Evolutionary conservation across 1,284 basidiomycete species (phyloP), one percentile per base, ranked within the genome.

Genomic region (Inonotus hispidus): DNA sequence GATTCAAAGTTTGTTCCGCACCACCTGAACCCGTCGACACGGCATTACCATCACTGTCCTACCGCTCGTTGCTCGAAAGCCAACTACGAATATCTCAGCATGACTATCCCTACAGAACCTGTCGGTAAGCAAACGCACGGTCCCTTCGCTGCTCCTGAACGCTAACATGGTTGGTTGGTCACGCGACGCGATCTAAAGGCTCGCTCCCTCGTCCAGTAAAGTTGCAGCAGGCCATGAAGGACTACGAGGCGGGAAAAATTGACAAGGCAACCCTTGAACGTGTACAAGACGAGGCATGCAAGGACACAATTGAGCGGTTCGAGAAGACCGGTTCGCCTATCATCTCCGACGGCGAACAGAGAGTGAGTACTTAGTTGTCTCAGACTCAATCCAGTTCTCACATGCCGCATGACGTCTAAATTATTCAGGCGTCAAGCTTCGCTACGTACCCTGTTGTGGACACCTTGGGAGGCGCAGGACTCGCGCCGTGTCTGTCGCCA

Each of bases 31-130:
- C 32, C 32, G 32, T 32, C 32, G 32, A 3, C 32, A 8, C 32
- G 8, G 32, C 32, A 32, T 32, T n/a, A n/a, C n/a, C n/a, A n/a
- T n/a, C n/a, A n/a, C 32, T 32, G 32, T 43, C 41, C 19, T 21
- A n/a, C 38, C 11, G 38, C 38, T 39, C n/a, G 13, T 43, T n/a
- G 11, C 16, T 43, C 16, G 8, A n/a, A 1, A 21, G 11, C 5
- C 13, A 21, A 8, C 7, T 3, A 1, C 41, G 81, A 11, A 80
- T 79, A 63, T 10, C 47, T 29, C 21, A 23, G 16, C 8, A 61
- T 62, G 58, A 35, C 37, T 16, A 59, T 63, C 25, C 61, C 61
- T 14, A 60, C 58, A 14, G 61, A 63, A 56, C 61, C 61, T 21
- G 32, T 47, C 25, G 56, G 60, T 62, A n/a, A 14, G 60, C 25